A percentile compares a stretch with the other conserved stretches of the same genome.
These are phyloP conservation scores for Cercospora beticola DNA, from an alignment of 2,329 filamentous ascomycete species.

Conservation along the genomic window DNA sequence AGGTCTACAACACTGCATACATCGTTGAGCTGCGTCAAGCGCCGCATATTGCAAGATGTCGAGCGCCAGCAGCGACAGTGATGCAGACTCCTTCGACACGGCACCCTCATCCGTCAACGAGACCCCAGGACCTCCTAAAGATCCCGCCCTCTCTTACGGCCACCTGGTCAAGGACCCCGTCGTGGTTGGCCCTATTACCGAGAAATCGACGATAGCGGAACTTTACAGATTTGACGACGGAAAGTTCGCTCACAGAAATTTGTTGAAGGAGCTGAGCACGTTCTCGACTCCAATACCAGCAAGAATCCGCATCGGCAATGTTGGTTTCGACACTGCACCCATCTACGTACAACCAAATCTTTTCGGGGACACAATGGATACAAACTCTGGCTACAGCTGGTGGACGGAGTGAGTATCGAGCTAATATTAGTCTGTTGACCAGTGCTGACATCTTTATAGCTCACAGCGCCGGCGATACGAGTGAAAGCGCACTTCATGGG, in stretches of 20 bases:
- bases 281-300: background rate
- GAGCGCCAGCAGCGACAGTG: constrained; percentile 1
- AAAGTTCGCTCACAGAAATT: background rate
- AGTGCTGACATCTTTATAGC: background rate
- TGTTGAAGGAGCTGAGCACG: background rate
- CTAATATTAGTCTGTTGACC: background rate
- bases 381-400: background rate
- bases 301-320: background rate
- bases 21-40: background rate
- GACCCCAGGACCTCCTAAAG: background rate
- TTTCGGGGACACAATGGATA: background rate
- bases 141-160: background rate
- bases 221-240: background rate
- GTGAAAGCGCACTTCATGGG: background rate
- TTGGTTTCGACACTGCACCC: background rate
- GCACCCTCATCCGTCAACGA: background rate
- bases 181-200: background rate
- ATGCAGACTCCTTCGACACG: background rate
- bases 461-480: background rate
- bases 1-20: background rate
- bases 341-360: background rate
- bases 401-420: background rate
- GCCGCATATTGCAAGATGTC: background rate
- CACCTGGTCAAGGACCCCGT: background rate
- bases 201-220: background rate